Evolutionary conservation across 345 rosid species (phyloP), one percentile per base, ranked within the genome.

Genomic region (Populus tremula): DNA sequence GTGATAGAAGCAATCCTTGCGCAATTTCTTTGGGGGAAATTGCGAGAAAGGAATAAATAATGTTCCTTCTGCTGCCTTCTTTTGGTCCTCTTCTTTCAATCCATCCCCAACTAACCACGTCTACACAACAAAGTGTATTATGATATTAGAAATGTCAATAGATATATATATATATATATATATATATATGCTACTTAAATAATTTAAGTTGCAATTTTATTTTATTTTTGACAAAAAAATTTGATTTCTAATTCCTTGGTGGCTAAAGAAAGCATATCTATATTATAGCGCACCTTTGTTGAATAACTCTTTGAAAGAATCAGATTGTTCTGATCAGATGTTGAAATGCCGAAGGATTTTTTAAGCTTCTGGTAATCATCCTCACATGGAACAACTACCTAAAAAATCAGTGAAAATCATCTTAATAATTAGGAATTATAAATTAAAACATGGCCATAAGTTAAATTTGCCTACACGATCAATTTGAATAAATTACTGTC

Each of bases 21-120:
- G 80, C 23, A 72, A 1, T 78, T 85, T 72, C 38, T 72, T 84
- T 0, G 85, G 90, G 50, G 96, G 92, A 64, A 91, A 86, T 8
- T 86, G 93, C 2, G 96, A 85, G 82, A 89, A 86, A 2, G 98
- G 96, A 73, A 93, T 84, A 74, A 90, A 91, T 0, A 80, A 6
- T 8, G 96, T 86, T 77, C 93, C 92, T 77, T 80, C 65, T 62
- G 69, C 56, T 17, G 96, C 96, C 78, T 86, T 83, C 73, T 53
- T 73, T 33, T 91, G 93, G 20, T 91, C 92, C 47, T 86, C 82
- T 65, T 81, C 79, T 8, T 66, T 84, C 70, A 90, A 47, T 25
- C 85, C 89, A 54, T 85, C 89, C 69, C 91, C 96, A 68, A 87
- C 89, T 62, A 93, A 61, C 96, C 98, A 91, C 59, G 81, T 78